Conservation (phyloP, 805 yeast genomes). For the Yarrowia sp. region DNA sequence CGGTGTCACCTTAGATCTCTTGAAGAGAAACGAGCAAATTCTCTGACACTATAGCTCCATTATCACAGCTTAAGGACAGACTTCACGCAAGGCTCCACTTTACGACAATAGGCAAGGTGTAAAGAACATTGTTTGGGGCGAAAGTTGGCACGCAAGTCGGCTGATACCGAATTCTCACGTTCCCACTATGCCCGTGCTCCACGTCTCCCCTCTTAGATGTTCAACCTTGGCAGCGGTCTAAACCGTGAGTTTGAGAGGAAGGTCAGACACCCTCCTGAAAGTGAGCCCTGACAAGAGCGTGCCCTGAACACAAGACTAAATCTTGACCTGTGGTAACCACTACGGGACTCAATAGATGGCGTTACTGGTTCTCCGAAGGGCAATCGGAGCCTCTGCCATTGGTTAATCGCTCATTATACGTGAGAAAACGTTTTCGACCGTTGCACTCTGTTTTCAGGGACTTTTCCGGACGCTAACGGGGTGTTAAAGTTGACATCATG, state of each 20-base stretch:
- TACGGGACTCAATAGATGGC: slow-evolving; percentile 5
- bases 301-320: too few relatives aligned
- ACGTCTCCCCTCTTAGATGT: not conserved
- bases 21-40: too few relatives aligned
- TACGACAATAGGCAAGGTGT: not conserved
- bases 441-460: not conserved
- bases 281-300: not conserved
- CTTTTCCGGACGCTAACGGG: too few relatives aligned
- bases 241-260: not conserved
- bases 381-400: not conserved
- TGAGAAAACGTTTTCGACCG: not conserved
- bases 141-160: too few relatives aligned
- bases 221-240: not conserved
- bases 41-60: too few relatives aligned
- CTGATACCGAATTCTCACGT: not conserved
- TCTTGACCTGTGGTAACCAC: slow-evolving; percentile 1
- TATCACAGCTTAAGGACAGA: not conserved
- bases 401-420: not conserved
- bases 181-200: not conserved
- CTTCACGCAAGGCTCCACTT: not conserved
- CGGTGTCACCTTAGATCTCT: not conserved
- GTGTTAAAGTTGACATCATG: too few relatives aligned
- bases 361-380: not conserved
- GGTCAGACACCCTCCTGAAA: not conserved
- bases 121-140: not conserved